A percentile compares a stretch with the other conserved stretches of the same genome.
phyloP scores from a whole-genome alignment of 176 grass and related monocot genomes.

The Oryza brachyantha region DNA sequence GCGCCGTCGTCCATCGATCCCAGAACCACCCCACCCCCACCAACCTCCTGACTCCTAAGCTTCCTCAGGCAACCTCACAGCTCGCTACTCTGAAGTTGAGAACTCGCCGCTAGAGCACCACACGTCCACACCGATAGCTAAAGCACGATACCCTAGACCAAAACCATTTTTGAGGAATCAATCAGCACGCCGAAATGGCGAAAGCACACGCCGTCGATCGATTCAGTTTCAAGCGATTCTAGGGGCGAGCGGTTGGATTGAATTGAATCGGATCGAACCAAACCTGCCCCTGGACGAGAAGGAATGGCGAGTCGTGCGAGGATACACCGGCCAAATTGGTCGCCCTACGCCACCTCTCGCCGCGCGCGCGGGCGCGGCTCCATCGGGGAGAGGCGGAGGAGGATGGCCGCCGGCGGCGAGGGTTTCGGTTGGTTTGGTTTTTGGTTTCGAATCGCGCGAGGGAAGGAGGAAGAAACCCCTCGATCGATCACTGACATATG shows the following conservation, averaged over 20 bases:
- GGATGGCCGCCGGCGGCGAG: background rate
- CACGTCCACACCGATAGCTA: no score
- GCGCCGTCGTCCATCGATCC: conserved; percentile 35
- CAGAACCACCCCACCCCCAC: background rate
- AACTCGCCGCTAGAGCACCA: background rate
- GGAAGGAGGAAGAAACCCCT: background rate
- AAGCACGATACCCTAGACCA: background rate
- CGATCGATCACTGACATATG: background rate
- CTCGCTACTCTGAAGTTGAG: background rate
- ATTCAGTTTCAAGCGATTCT: background rate
- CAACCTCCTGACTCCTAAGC: no score
- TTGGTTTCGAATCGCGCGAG: conserved; percentile 27
- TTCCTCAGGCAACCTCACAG: background rate
- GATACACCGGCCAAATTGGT: background rate
- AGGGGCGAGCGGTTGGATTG: background rate
- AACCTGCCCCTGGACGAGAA: background rate
- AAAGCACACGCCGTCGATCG: background rate
- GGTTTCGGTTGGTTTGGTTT: background rate
- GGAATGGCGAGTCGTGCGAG: background rate
- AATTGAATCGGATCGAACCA: conserved; percentile 13
- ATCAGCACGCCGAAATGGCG: background rate
- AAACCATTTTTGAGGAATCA: background rate
- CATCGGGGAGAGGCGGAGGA: background rate
- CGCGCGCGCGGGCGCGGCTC: no score
- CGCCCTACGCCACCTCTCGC: background rate